Conservation (phyloP, 2,329 filamentous ascomycete species). For the Alternaria sp. region DNA sequence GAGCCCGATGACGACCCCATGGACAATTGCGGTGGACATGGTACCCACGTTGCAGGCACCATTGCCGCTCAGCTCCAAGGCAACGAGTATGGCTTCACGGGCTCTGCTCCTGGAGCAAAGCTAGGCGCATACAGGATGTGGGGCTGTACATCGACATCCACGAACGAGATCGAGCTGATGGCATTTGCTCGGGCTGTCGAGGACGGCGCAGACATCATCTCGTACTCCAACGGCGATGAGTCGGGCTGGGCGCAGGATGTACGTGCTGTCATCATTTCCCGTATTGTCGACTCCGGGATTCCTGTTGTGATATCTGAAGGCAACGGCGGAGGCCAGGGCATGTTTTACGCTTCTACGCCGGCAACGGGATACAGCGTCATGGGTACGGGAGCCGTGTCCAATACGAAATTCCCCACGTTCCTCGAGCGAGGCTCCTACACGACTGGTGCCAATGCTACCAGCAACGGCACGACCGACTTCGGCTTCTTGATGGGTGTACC, state of each 20-base stretch:
- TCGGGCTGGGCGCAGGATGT: conserved; percentile 45
- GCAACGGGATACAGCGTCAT: conserved; percentile 53
- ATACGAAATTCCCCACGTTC: conserved; percentile 32
- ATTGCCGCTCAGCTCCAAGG: conserved; percentile 63
- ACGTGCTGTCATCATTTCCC: conserved; percentile 50
- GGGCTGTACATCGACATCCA: conserved; percentile 12
- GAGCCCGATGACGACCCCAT: conserved; percentile 58
- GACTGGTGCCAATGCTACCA: conserved; percentile 39
- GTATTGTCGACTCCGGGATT: conserved; percentile 56
- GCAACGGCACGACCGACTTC: conserved; percentile 31
- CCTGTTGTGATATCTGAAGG: conserved; percentile 60
- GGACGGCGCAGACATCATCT: conserved; percentile 51
- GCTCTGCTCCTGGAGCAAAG: conserved; percentile 28
- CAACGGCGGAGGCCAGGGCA: conserved; percentile 58
- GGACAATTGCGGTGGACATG: conserved; percentile 63
- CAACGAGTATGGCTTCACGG: conserved; percentile 18
- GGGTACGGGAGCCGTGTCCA: conserved; percentile 55
- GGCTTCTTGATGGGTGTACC: conserved; percentile 46
- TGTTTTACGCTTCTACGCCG: conserved; percentile 55
- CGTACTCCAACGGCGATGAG: conserved; percentile 19
- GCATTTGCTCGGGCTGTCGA: conserved; percentile 59
- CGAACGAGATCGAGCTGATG: conserved; percentile 17
- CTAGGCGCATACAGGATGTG: conserved; percentile 23
- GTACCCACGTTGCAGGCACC: conserved; percentile 62
- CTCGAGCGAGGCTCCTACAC: conserved; percentile 25